These are phyloP conservation scores for Alternaria panax DNA, from an alignment of 2,329 filamentous ascomycete species.

Conservation along the genomic window DNA sequence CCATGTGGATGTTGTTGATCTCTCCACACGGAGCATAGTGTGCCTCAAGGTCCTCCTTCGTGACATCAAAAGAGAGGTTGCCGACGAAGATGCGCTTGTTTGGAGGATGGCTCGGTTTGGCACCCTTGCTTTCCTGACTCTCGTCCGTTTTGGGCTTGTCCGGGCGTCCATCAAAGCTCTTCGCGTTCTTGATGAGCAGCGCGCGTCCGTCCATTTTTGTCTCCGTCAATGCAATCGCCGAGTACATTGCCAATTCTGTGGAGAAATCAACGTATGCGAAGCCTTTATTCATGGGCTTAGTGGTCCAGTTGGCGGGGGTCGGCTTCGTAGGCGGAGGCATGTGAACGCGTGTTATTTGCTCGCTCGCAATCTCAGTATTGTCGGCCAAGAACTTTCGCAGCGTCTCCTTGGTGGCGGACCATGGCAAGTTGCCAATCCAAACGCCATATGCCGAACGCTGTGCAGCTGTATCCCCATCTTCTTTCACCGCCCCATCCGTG, in stretches of 20 bases:
- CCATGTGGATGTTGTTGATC: conserved; percentile 83
- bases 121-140: conserved; percentile 44
- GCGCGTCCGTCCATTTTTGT: conserved; percentile 77
- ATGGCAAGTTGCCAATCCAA: conserved; percentile 97
- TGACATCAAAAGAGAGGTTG: conserved; percentile 59
- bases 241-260: conserved; percentile 70
- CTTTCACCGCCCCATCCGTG: conserved; percentile 47
- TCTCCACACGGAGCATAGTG: conserved; percentile 88
- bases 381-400: conserved; percentile 82
- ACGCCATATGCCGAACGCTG: conserved; percentile 81
- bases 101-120: conserved; percentile 63
- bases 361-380: conserved; percentile 64
- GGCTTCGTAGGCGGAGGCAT: conserved; percentile 66
- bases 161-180: conserved; percentile 88
- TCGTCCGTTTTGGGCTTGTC: conserved; percentile 63
- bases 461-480: conserved; percentile 46
- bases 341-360: conserved; percentile 83
- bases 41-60: conserved; percentile 78
- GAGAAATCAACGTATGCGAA: conserved; percentile 97
- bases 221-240: conserved; percentile 88
- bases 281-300: conserved; percentile 78
- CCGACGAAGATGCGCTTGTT: conserved; percentile 86
- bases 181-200: conserved; percentile 91
- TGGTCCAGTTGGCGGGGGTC: conserved; percentile 50
- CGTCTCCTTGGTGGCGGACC: conserved; percentile 75